These are phyloP conservation scores for Limnanthes douglasii DNA, from an alignment of 345 rosid genomes.

Conservation along the genomic window DNA sequence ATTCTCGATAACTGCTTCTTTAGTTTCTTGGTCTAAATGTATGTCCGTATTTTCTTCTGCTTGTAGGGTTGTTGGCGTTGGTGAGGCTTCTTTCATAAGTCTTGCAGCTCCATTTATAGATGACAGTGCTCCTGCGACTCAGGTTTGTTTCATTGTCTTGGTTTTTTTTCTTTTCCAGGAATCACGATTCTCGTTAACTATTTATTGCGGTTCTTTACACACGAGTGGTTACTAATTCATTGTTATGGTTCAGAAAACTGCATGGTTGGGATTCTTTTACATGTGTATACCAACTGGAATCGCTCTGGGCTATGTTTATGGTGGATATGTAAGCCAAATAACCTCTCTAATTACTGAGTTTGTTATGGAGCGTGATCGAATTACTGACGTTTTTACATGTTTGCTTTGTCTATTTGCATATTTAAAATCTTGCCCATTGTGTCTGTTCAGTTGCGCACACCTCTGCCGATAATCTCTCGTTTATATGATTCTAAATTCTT, in stretches of 20 bases:
- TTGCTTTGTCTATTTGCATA: no score
- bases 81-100: constrained; percentile 96
- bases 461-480: no score
- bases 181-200: no score
- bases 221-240: no score
- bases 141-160: constrained; percentile 30
- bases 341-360: no score
- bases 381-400: no score
- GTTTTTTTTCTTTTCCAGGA: not conserved
- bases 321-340: constrained; percentile 75
- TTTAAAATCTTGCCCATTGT: no score
- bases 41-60: not conserved
- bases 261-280: constrained; percentile 84
- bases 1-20: constrained; percentile 1
- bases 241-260: constrained; percentile 53
- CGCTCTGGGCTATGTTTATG: constrained; percentile 83
- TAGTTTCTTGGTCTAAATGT: not conserved
- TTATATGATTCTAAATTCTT: no score
- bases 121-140: constrained; percentile 71
- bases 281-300: constrained; percentile 95
- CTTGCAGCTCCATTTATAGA: constrained; percentile 97
- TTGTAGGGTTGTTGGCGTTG: constrained; percentile 88
- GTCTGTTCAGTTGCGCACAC: no score
- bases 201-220: no score
- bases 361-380: no score